Base-by-base conservation (phyloP, 306 rosid species). In the Inga laurina region DNA sequence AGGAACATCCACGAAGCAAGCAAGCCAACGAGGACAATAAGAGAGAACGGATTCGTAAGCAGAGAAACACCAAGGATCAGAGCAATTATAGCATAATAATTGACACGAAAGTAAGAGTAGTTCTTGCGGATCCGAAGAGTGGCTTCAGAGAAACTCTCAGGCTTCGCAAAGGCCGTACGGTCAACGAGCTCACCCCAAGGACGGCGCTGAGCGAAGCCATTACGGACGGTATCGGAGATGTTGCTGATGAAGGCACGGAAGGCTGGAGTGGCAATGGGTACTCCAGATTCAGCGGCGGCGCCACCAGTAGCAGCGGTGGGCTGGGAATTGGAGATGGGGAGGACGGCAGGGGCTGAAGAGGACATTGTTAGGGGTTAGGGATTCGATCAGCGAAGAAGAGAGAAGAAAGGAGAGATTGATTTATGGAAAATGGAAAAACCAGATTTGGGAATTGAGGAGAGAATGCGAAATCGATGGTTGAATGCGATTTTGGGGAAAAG, bases 101-200 rank as follows among this genome's bases (percentile, higher is more conserved):
- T 91, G 72, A 91, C 92, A 44, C 95, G 95, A 88, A 91, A 91
- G 81, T 91, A 91, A 78, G 92, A 80, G 89, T 90, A 91, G 74
- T 91, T 91, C 59, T 91, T 91, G 76, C 95, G 90, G 51, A 91
- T 82, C 3, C 95, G 95, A 43, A 87, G 82, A 6, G 93, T 85
- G 78, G 95, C 93, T 21, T 90, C 93, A 49, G 95, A 85, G 81
- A 91, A 79, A 18, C 88, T 90, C 24, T 90, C 92, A 1, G 95
- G 95, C 48, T 88, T 90, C 19, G 88, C 41, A 61, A 91, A 90
- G n/a, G 89, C 89, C 11, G 91, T 41, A 12, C 93, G 93, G 44
- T 91, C 91, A 2, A 75, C 64, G 37, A 91, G 87, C 75, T 91
- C 95, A 24, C 88, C 19, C 95, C 95, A 91, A 13, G 95, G 91